Evolutionary conservation across 371 early-diverging fungal species (phyloP).

Genomic region (Conidiobolus incongruus): DNA sequence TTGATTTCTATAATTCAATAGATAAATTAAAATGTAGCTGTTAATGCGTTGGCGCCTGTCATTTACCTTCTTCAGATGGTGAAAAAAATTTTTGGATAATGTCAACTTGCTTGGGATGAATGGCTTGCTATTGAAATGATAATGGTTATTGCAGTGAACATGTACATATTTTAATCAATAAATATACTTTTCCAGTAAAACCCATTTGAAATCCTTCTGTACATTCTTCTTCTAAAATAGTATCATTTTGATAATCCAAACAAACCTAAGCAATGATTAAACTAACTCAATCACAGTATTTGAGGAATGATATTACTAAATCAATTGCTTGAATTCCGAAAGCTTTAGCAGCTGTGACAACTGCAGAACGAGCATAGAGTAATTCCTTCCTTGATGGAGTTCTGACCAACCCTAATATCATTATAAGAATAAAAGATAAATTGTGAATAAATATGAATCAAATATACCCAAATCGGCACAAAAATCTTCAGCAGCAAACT

Average conservation of each 20-base stretch:
- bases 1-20: slow-evolving; percentile 5
- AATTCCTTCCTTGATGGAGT: slow-evolving; percentile 48
- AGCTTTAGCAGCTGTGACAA: slow-evolving; percentile 63
- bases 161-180: background rate
- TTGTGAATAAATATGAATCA: no score
- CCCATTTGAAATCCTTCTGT: slow-evolving; percentile 72
- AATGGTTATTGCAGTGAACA: background rate
- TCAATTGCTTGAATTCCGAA: slow-evolving; percentile 76
- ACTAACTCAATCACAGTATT: background rate
- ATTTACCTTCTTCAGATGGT: slow-evolving; percentile 39
- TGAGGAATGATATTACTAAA: slow-evolving; percentile 31
- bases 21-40: background rate
- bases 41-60: background rate
- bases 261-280: slow-evolving; percentile 31
- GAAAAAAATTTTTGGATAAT: slow-evolving; percentile 51
- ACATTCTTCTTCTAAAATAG: slow-evolving; percentile 51
- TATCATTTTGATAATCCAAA: slow-evolving; percentile 48
- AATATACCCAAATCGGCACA: slow-evolving; percentile 48
- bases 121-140: slow-evolving; percentile 34
- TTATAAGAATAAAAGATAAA: background rate
- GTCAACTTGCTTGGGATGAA: slow-evolving; percentile 75
- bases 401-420: slow-evolving; percentile 30
- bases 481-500: slow-evolving; percentile 90
- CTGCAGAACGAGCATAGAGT: slow-evolving; percentile 49
- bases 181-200: slow-evolving; percentile 56